Evolutionary conservation across 768 basidiomycete genomes (phyloP).

Genomic region (Sarcodon sp.): DNA sequence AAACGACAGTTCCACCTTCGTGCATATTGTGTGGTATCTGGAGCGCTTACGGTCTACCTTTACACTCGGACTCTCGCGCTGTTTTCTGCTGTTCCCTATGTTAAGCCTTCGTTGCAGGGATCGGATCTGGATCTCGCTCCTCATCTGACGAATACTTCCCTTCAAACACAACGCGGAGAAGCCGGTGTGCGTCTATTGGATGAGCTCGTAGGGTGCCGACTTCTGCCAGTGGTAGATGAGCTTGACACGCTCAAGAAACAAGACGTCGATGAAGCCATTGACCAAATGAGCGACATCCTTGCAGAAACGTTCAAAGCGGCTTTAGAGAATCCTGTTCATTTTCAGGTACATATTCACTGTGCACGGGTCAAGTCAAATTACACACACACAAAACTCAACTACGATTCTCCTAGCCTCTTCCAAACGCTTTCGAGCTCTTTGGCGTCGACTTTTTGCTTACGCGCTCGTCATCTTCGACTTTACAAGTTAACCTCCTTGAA

Average conservation of each 20-base stretch:
- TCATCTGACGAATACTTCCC: conserved; percentile 88
- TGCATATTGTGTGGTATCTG: conserved; percentile 72
- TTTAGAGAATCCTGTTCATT: conserved; percentile 67
- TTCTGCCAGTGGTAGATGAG: conserved; percentile 20
- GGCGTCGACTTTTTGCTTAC: conserved; percentile 87
- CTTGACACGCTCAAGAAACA: conserved; percentile 13
- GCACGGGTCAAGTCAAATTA: neutral
- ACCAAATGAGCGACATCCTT: conserved; percentile 51
- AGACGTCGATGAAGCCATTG: conserved; percentile 39
- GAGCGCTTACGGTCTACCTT: conserved; percentile 69
- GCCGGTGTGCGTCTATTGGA: conserved; percentile 65
- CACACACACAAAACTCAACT: neutral
- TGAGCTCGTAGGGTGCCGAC: conserved; percentile 58
- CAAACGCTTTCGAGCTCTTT: conserved; percentile 91
- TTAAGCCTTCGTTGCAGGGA: conserved; percentile 24
- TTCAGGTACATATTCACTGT: conserved; percentile 43
- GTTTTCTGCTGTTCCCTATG: conserved; percentile 71
- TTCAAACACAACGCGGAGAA: conserved; percentile 60
- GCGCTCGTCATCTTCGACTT: conserved; percentile 19
- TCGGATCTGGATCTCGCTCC: conserved; percentile 39
- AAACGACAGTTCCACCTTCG: conserved; percentile 77
- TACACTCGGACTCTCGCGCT: conserved; percentile 77
- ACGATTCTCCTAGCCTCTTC: conserved; percentile 39
- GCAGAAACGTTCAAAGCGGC: conserved; percentile 83
- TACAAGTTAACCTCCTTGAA: conserved; percentile 71